Percentiles rank a stretch among this genome's conserved stretches.
These are phyloP conservation scores for Leucoagaricus sp. DNA, from an alignment of 1,284 basidiomycete species.

Conservation along the genomic window DNA sequence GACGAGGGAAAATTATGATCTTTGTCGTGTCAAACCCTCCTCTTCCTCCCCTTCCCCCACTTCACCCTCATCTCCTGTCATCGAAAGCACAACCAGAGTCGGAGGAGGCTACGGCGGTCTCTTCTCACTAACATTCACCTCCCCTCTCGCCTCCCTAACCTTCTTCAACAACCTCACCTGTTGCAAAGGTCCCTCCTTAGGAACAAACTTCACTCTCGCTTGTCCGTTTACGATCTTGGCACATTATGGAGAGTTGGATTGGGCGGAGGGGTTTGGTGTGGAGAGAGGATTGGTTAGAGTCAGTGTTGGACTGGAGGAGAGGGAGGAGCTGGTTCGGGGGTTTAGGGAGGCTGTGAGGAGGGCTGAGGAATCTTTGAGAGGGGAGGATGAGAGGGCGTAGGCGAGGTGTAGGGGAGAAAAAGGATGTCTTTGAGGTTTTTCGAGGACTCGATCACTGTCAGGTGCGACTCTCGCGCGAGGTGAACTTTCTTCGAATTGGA, in stretches of 20 bases:
- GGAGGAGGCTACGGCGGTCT: slow-evolving; percentile 86
- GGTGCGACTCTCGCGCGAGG: neutral
- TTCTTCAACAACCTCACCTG: slow-evolving; percentile 90
- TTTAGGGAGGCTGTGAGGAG: slow-evolving; percentile 72
- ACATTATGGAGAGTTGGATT: slow-evolving; percentile 90
- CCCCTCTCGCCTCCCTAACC: slow-evolving; percentile 63
- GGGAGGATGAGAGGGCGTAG: too few relatives aligned
- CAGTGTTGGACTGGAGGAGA: slow-evolving; percentile 89
- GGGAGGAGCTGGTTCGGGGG: slow-evolving; percentile 55
- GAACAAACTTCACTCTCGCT: slow-evolving; percentile 95
- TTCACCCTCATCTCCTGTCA: too few relatives aligned
- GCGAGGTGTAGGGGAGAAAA: neutral
- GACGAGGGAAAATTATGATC: slow-evolving; percentile 74
- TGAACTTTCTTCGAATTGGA: neutral
- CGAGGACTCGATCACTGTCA: neutral
- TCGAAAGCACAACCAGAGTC: too few relatives aligned
- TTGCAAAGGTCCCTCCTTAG: slow-evolving; percentile 91
- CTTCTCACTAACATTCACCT: slow-evolving; percentile 89
- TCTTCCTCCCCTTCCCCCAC: slow-evolving; percentile 29
- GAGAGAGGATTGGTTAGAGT: slow-evolving; percentile 85
- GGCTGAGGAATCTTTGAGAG: slow-evolving; percentile 49
- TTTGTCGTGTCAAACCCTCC: slow-evolving; percentile 51
- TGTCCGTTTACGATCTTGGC: slow-evolving; percentile 94
- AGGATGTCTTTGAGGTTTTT: neutral
- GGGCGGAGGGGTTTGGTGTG: slow-evolving; percentile 89